Evolutionary conservation across 768 basidiomycete species (phyloP).

Genomic region (Calvatia gigantea): DNA sequence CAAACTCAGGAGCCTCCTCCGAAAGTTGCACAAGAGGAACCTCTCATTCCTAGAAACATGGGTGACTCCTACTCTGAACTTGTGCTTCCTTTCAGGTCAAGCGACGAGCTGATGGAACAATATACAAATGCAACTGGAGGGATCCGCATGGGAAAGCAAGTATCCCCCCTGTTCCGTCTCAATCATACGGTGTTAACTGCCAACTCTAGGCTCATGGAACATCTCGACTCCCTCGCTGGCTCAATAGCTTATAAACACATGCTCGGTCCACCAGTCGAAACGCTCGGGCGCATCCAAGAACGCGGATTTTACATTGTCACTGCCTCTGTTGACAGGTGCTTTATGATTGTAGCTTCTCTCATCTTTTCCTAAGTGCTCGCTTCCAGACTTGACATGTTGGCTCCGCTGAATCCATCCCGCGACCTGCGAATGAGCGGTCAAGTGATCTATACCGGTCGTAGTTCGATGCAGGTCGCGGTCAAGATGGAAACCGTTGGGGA

Average conservation of each 20-base stretch:
- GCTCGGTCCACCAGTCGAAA: constrained; percentile 60
- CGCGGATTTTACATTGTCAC: constrained; percentile 81
- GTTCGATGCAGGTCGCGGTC: constrained; percentile 84
- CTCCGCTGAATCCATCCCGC: constrained; percentile 51
- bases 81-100: constrained; percentile 59
- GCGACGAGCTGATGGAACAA: constrained; percentile 55
- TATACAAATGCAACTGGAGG: constrained; percentile 72
- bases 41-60: constrained; percentile 52
- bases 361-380: background rate
- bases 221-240: constrained; percentile 82
- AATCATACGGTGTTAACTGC: background rate
- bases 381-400: constrained; percentile 62
- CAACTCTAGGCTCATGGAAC: constrained; percentile 59
- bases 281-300: constrained; percentile 51
- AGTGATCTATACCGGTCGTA: constrained; percentile 72
- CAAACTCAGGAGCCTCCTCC: constrained; percentile 14
- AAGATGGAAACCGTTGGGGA: constrained; percentile 68
- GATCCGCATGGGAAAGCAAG: constrained; percentile 63
- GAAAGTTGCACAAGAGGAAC: constrained; percentile 18
- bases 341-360: background rate
- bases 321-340: constrained; percentile 73
- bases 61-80: constrained; percentile 70
- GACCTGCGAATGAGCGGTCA: constrained; percentile 78
- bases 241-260: constrained; percentile 83
- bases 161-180: background rate